Evolutionary conservation across 352 stramenopile genomes (phyloP), one percentile per base, ranked within the genome.

Genomic region (Elongisporangium senticosum): DNA sequence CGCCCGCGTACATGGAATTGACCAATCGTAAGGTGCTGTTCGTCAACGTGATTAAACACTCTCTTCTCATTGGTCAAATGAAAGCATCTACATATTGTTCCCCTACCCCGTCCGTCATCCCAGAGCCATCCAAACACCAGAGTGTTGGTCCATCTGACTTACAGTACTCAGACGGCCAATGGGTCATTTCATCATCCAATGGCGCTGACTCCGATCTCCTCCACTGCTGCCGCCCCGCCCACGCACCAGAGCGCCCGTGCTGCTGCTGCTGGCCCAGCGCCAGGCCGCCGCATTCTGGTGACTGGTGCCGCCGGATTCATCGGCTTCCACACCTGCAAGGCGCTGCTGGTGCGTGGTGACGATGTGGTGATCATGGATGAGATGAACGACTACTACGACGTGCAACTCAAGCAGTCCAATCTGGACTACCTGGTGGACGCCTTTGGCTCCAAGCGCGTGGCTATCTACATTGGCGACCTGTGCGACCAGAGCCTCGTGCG

Each of bases 341-440:
- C 77, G 28, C 76, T 98, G 28, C 77, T 98, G 4, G 69, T 76
- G 3, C 82, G 91, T 21, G 90, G 89, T 37, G 88, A 98, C 56
- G 72, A 92, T 54, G 96, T 99, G 23, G 87, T 99, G 1, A 88
- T 98, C 52, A 79, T 99, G 21, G 97, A 99, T 67, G 96, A 99
- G 78, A 79, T 99, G 55, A 99, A 99, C 69, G 94, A 99, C 68
- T 99, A 99, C 75, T 99, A 99, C 72, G 95, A 99, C 69, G 88
- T 98, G n/a, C 65, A 72, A 54, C 91, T 98, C 63, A 99, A 99
- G 81, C 83, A 98, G 62, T 79, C 69, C 55, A 99, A 99, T 74
- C 75, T 99, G 4, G 72, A 87, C 56, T 77, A 84, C 50, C 85
- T 98, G 14, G 67, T 74, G 4, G 62, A 71, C 20, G 76, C 55